Evolutionary conservation across 2,329 filamentous ascomycete species (phyloP).

Genomic region (Pseudopyrenochaeta lycopersici): DNA sequence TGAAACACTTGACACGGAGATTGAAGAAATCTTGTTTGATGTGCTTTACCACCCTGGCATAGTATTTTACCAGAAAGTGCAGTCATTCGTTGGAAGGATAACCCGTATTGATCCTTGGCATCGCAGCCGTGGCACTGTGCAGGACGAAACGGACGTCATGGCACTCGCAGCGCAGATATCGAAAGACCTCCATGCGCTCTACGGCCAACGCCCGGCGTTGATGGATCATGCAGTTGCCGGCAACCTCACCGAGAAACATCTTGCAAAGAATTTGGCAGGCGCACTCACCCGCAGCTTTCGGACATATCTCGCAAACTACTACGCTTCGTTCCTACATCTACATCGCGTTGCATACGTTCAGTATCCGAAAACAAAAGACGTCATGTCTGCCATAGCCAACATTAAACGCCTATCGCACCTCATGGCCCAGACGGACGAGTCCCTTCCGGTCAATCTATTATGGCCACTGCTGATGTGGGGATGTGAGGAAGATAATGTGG

Average conservation of each 20-base stretch:
- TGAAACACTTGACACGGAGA: slow-evolving; percentile 40
- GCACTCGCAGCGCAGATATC: slow-evolving; percentile 61
- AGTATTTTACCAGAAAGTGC: slow-evolving; percentile 66
- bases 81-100: slow-evolving; percentile 66
- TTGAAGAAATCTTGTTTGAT: slow-evolving; percentile 64
- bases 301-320: slow-evolving; percentile 66
- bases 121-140: slow-evolving; percentile 63
- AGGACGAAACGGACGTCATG: slow-evolving; percentile 68
- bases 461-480: slow-evolving; percentile 67
- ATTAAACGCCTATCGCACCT: slow-evolving; percentile 59
- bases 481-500: slow-evolving; percentile 61
- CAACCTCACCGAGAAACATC: slow-evolving; percentile 58
- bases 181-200: slow-evolving; percentile 60
- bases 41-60: slow-evolving; percentile 65
- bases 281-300: slow-evolving; percentile 64
- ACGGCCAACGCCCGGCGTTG: slow-evolving; percentile 61
- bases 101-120: slow-evolving; percentile 67
- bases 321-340: slow-evolving; percentile 65
- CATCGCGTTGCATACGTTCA: slow-evolving; percentile 66
- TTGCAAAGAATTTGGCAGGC: slow-evolving; percentile 60
- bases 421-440: slow-evolving; percentile 56
- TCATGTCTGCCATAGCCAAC: slow-evolving; percentile 58
- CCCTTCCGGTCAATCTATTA: slow-evolving; percentile 64
- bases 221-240: slow-evolving; percentile 67
- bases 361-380: slow-evolving; percentile 62